phyloP scores from a whole-genome alignment of 192 early-diverging fungal species.

The Blastocladiella britannica region DNA sequence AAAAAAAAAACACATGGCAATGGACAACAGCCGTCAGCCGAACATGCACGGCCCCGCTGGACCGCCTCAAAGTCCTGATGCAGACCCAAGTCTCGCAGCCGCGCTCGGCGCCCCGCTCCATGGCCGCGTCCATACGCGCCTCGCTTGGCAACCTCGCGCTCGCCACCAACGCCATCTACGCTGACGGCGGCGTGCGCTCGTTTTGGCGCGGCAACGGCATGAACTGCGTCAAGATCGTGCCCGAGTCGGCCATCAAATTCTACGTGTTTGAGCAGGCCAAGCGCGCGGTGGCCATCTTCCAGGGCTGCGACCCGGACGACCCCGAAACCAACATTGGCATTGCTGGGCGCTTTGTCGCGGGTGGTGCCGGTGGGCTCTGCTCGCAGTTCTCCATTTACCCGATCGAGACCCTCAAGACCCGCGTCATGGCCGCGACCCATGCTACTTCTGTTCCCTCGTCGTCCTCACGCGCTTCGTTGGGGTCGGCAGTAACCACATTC shows the following conservation, averaged over 20 bases:
- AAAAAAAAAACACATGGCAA: too few relatives aligned
- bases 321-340: constrained; percentile 18
- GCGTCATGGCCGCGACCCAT: constrained; percentile 44
- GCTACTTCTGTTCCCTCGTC: constrained; percentile 3
- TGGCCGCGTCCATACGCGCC: too few relatives aligned
- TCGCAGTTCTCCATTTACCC: constrained; percentile 57
- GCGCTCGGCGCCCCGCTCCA: too few relatives aligned
- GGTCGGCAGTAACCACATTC: too few relatives aligned
- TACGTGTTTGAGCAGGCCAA: constrained; percentile 47
- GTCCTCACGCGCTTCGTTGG: constrained; percentile 3
- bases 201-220: constrained; percentile 60
- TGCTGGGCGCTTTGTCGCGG: constrained; percentile 39
- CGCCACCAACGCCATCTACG: constrained; percentile 32
- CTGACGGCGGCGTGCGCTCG: constrained; percentile 37
- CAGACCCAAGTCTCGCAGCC: not conserved
- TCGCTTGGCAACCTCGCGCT: too few relatives aligned
- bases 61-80: not conserved
- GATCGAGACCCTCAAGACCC: constrained; percentile 51
- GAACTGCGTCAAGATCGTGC: constrained; percentile 56
- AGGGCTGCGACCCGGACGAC: constrained; percentile 14
- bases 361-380: constrained; percentile 47
- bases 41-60: not conserved
- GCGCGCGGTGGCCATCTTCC: constrained; percentile 14
- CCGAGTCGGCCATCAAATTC: constrained; percentile 57
- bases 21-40: constrained; percentile 1